phyloP scores from a whole-genome alignment of 1,139 yeast species.

The Wickerhamomyces sp. region DNA sequence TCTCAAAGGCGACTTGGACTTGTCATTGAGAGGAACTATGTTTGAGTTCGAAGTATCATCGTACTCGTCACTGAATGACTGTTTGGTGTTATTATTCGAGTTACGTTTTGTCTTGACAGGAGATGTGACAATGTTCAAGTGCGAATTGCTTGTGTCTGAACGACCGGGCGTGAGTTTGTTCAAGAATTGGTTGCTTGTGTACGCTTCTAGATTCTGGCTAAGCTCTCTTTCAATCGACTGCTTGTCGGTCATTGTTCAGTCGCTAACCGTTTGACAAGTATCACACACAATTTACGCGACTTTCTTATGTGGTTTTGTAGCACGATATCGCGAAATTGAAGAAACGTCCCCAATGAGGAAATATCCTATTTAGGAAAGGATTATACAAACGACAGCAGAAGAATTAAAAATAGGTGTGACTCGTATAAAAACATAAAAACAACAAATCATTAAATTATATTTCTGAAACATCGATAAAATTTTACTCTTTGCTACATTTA shows the following conservation, averaged over 20 bases:
- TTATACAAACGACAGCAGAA: no score
- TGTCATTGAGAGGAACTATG: slow-evolving; percentile 16
- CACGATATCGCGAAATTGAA: no score
- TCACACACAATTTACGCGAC: no score
- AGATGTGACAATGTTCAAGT: slow-evolving; percentile 19
- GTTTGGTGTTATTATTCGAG: background rate
- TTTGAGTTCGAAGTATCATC: slow-evolving; percentile 10
- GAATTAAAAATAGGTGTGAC: no score
- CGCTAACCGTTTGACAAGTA: background rate
- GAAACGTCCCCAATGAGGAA: background rate
- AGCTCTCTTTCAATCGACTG: slow-evolving; percentile 15
- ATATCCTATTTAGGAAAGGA: background rate
- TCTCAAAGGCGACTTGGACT: slow-evolving; percentile 17
- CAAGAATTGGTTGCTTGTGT: slow-evolving; percentile 14
- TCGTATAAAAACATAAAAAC: no score
- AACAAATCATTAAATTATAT: no score
- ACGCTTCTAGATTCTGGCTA: slow-evolving; percentile 15
- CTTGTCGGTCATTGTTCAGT: slow-evolving; percentile 4
- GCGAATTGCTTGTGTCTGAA: slow-evolving; percentile 1
- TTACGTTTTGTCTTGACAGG: slow-evolving; percentile 17
- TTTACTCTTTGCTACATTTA: no score
- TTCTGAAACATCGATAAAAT: no score
- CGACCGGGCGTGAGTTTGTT: slow-evolving; percentile 19
- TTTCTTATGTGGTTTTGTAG: no score
- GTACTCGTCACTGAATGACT: slow-evolving; percentile 7